These are phyloP conservation scores for Umbilicus rupestris DNA, from an alignment of 164 flowering plant genomes.

Conservation along the genomic window DNA sequence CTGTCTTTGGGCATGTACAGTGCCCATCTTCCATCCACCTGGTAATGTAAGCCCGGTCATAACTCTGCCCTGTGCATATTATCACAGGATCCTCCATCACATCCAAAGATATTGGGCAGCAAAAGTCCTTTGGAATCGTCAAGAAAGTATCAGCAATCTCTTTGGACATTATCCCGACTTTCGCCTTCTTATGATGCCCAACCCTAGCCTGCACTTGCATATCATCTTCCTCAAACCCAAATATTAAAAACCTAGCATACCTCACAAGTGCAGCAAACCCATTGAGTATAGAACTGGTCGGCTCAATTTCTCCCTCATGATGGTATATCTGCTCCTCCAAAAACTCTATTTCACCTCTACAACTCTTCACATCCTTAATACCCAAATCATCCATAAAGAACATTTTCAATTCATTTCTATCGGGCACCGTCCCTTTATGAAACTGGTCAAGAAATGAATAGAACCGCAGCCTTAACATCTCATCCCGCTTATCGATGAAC, in stretches of 20 bases:
- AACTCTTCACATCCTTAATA: conserved; percentile 41
- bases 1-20: conserved; percentile 78
- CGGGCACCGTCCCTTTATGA: conserved; percentile 28
- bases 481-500: neutral
- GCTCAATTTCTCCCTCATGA: neutral
- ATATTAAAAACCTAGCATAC: neutral
- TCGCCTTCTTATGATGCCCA: neutral
- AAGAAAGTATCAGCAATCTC: neutral
- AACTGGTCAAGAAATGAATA: neutral
- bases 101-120: conserved; percentile 81
- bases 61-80: conserved; percentile 87
- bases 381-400: conserved; percentile 47
- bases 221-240: conserved; percentile 3
- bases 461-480: neutral
- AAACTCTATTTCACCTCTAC: conserved; percentile 70
- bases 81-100: conserved; percentile 90
- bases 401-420: conserved; percentile 25
- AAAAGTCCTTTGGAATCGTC: conserved; percentile 61
- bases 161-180: neutral
- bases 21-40: conserved; percentile 92
- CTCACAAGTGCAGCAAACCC: neutral
- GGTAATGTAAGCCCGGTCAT: conserved; percentile 62
- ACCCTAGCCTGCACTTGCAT: neutral
- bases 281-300: neutral
- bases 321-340: conserved; percentile 69